These are phyloP conservation scores for Delphinella strobiligena DNA, from an alignment of 2,329 filamentous ascomycete genomes.

Conservation along the genomic window DNA sequence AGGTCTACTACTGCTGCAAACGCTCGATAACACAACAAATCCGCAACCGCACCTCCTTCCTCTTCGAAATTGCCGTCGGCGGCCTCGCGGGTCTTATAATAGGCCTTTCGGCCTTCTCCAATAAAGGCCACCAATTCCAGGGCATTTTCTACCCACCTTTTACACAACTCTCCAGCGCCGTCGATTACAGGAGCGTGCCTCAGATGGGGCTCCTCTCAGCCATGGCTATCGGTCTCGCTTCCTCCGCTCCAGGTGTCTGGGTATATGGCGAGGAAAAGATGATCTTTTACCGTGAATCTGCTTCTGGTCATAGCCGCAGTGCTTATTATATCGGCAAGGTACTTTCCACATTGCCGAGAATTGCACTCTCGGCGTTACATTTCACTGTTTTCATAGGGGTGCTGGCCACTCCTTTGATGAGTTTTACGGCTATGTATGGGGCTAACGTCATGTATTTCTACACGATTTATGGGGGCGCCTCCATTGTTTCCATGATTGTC, in stretches of 20 bases:
- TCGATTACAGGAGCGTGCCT: conserved; percentile 39
- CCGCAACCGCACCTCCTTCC: conserved; percentile 38
- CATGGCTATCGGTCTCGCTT: conserved; percentile 45
- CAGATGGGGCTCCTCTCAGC: conserved; percentile 41
- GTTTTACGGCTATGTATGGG: conserved; percentile 37
- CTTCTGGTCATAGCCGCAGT: conserved; percentile 42
- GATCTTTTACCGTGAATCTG: conserved; percentile 43
- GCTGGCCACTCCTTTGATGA: conserved; percentile 38
- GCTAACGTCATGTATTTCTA: conserved; percentile 46
- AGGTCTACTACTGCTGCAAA: conserved; percentile 41
- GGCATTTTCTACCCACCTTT: conserved; percentile 42
- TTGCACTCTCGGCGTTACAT: conserved; percentile 40
- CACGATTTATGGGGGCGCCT: conserved; percentile 45
- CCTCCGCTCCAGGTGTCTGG: conserved; percentile 43
- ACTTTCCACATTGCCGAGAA: conserved; percentile 38
- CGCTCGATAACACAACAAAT: conserved; percentile 47
- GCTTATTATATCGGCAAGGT: conserved; percentile 48
- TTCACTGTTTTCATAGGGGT: conserved; percentile 41
- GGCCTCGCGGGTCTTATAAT: conserved; percentile 42
- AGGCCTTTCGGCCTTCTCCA: conserved; percentile 39
- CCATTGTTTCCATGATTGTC: conserved; percentile 41
- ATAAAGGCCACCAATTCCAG: conserved; percentile 41
- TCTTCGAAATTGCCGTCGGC: conserved; percentile 43
- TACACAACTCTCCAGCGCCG: conserved; percentile 38
- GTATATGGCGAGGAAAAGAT: conserved; percentile 46